Evolutionary conservation across 2,329 filamentous ascomycete genomes (phyloP), one percentile per base, ranked within the genome.

Genomic region (Neofusicoccum sp.): DNA sequence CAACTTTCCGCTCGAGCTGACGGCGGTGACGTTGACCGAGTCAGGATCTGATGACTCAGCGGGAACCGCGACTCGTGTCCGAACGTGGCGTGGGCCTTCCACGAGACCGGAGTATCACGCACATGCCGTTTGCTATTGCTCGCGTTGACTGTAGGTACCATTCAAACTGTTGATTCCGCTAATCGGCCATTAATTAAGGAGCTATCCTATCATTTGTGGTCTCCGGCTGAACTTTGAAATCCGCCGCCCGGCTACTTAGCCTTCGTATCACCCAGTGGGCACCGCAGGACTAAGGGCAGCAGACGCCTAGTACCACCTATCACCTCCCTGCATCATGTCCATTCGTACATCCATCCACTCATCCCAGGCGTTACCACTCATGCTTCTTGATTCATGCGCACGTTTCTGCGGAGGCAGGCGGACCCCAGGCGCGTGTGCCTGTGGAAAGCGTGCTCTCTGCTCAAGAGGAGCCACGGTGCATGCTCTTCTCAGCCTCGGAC

Each of bases 401-500:
- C 28, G 51, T 56, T 56, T 41, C 51, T 16, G 51, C 51, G 43
- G 43, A 43, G 34, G 51, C 36, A 43, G 28, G 26, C 24, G n/a
- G 26, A 31, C 14, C 16, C 36, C 9, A 33, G 51, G 36, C 38
- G 36, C 2, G 24, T 20, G 34, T 16, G 45, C 38, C 51, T 53
- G 16, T 4, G 26, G 28, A 40, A 56, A 38, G 51, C 51, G 24
- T 56, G 51, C 51, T 16, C 4, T 56, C 24, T 24, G 38, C 38
- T 43, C 38, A 56, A 33, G 38, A 56, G 51, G 51, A 56, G 38
- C 51, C 51, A 56, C 43, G 54, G 24, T 47, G 73, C 74, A 78
- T 78, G 60, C 70, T 72, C 70, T 74, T 64, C 60, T 71, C 73
- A 68, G 73, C 68, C 67, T 63, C 54, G 26, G 54, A 44, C 7